A percentile compares a stretch with the other conserved stretches of the same genome.
These are phyloP conservation scores for Debaryomycetaceae sp. DNA, from an alignment of 1,139 yeast genomes.

Conservation along the genomic window DNA sequence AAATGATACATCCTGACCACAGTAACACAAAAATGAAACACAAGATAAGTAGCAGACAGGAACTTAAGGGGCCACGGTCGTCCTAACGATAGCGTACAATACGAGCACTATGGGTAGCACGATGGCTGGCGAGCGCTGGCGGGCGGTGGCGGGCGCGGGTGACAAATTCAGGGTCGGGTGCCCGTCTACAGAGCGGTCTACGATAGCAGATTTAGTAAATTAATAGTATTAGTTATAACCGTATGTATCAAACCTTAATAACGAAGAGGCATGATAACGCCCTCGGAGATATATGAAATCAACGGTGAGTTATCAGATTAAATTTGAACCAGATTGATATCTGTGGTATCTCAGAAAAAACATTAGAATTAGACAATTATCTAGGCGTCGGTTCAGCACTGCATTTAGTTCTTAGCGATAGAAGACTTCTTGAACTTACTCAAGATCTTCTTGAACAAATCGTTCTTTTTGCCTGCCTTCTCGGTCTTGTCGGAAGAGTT, in stretches of 20 bases:
- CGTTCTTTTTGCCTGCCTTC: constrained; percentile 43
- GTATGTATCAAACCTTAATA: neutral
- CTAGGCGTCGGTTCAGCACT: neutral
- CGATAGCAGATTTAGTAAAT: too few species aligned
- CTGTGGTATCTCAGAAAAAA: neutral
- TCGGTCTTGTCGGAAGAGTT: constrained; percentile 25
- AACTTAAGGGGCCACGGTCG: too few species aligned
- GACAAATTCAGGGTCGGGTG: too few species aligned
- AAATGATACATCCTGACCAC: neutral
- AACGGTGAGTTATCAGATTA: neutral
- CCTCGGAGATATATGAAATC: neutral
- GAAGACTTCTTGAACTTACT: constrained; percentile 46
- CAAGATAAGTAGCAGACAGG: neutral
- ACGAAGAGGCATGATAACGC: neutral
- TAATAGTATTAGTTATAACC: neutral
- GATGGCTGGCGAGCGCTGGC: too few species aligned
- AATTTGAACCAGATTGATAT: neutral
- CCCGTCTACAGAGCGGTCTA: too few species aligned
- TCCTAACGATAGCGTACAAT: too few species aligned
- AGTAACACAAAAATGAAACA: neutral
- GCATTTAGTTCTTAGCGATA: constrained; percentile 26
- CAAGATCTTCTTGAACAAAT: constrained; percentile 48
- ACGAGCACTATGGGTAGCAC: too few species aligned
- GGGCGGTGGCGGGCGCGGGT: too few species aligned
- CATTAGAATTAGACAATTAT: neutral